phyloP scores from a whole-genome alignment of 2,329 filamentous ascomycete species.

The Penicillium sp. region DNA sequence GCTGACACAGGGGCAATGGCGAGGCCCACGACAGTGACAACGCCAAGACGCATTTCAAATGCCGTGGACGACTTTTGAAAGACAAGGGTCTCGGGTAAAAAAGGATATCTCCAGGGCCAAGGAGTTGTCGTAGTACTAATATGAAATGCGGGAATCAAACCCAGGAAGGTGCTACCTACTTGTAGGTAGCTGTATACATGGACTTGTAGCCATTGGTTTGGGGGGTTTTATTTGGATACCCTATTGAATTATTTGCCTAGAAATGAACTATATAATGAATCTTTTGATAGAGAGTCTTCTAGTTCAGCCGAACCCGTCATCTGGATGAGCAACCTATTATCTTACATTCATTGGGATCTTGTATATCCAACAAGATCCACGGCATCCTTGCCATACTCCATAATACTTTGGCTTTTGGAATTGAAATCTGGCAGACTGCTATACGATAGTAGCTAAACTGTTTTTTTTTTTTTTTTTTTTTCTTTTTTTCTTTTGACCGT shows the following conservation, averaged over 20 bases:
- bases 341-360: background rate
- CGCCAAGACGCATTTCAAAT: background rate
- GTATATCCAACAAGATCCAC: no score
- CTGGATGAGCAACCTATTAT: background rate
- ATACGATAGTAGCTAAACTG: no score
- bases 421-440: no score
- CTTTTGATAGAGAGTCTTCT: background rate
- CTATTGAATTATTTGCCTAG: background rate
- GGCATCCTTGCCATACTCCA: no score
- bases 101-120: no score
- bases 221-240: background rate
- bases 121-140: background rate
- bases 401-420: background rate
- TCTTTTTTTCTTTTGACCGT: no score
- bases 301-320: background rate
- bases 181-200: background rate
- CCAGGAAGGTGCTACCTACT: background rate
- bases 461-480: no score
- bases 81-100: background rate
- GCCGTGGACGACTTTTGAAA: background rate
- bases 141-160: background rate
- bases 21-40: background rate
- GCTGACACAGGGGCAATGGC: background rate
- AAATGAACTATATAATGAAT: background rate
- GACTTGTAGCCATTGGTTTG: background rate